Base-by-base conservation (phyloP, 139 green algal genomes). In the Desmodesmus armatus region DNA sequence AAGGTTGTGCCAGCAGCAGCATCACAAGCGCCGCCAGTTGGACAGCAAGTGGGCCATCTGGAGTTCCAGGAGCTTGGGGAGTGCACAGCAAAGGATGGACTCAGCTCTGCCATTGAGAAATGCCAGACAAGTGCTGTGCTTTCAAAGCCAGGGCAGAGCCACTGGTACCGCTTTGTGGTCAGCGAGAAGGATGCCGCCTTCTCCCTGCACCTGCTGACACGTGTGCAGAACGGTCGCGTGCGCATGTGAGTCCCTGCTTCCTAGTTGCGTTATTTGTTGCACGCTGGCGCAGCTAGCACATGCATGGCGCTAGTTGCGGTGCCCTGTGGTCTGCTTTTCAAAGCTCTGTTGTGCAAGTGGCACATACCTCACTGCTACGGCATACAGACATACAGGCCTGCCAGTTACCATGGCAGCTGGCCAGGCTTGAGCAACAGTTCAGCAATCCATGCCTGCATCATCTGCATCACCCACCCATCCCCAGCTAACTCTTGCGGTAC, bases 181-280 rank as follows among this genome's bases (percentile, higher is more conserved):
- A 9, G 71, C 4, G 35, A 82, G 40, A 55, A 23, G 11, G 7
- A 71, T 6, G 71, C 76, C 6, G 76, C 76, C n/a, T 82, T 82
- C 37, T 72, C 76, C 15, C 55, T 82, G 31, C 76, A 71, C 76
- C 40, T 82, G 37, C 55, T 82, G 0, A 27, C 55, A 5, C 39
- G 76, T 9, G n/a, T n/a, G 7, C 76, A 82, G 37, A 82, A 82
- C 39, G 76, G 76, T 1, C 53, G 76, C 11, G 55, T 82, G 37
- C 76, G 76, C 76, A 82, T 82, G 76, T 82, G 37, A 82, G 76
- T 82, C 5, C n/a, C n/a, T n/a, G n/a, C n/a, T n/a, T n/a, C n/a
- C n/a, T n/a, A n/a, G n/a, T n/a, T n/a, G n/a, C n/a, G n/a, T n/a
- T n/a, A n/a, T n/a, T n/a, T n/a, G n/a, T n/a, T n/a, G n/a, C n/a